These are phyloP conservation scores for Xerocomus nothofagi DNA, from an alignment of 1,284 basidiomycete species.

Conservation along the genomic window DNA sequence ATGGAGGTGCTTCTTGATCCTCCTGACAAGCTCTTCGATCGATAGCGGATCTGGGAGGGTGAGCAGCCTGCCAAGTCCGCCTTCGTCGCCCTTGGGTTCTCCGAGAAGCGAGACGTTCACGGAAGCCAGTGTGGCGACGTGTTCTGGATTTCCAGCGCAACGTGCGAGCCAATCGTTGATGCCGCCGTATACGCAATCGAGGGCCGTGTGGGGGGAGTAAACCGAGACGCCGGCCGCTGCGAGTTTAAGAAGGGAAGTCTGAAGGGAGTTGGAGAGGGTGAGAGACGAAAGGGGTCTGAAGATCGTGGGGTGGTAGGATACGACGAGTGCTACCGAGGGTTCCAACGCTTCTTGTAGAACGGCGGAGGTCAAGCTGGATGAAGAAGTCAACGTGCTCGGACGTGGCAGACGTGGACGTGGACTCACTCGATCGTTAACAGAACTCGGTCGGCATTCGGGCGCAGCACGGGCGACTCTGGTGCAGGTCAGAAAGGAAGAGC, in stretches of 20 bases:
- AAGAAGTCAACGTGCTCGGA: slow-evolving; percentile 13
- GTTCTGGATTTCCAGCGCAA: slow-evolving; percentile 35
- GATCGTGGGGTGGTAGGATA: slow-evolving; percentile 91
- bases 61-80: slow-evolving; percentile 72
- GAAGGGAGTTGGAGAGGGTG: slow-evolving; percentile 78
- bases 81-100: slow-evolving; percentile 45
- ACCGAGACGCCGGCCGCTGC: slow-evolving; percentile 82
- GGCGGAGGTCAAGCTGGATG: slow-evolving; percentile 70
- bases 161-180: slow-evolving; percentile 84
- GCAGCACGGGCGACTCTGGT: slow-evolving; percentile 71
- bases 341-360: slow-evolving; percentile 77
- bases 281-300: slow-evolving; percentile 81
- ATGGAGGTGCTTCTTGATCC: slow-evolving; percentile 69
- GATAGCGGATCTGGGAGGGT: slow-evolving; percentile 54
- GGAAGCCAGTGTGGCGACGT: slow-evolving; percentile 16
- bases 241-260: slow-evolving; percentile 77
- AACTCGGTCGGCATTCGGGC: slow-evolving; percentile 58
- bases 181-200: slow-evolving; percentile 81
- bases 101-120: slow-evolving; percentile 39
- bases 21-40: slow-evolving; percentile 59
- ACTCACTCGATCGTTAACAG: slow-evolving; percentile 86
- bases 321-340: slow-evolving; percentile 62
- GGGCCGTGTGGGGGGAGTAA: slow-evolving; percentile 85
- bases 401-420: neutral
- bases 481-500: slow-evolving; percentile 3